phyloP scores from a whole-genome alignment of 2,329 filamentous ascomycete genomes.

The Lasiodiplodia sp. region DNA sequence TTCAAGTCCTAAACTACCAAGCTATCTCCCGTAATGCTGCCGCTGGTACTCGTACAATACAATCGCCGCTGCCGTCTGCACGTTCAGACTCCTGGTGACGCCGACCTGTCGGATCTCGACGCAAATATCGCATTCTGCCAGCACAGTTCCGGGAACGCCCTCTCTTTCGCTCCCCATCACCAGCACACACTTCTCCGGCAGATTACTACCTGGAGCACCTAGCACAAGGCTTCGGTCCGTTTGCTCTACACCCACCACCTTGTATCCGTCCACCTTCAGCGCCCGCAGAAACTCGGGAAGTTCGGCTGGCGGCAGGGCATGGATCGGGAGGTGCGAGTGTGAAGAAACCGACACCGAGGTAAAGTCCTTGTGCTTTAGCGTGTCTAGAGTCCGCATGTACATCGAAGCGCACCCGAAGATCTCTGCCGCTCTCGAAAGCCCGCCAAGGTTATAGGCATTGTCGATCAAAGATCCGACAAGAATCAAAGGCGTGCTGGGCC shows the following conservation, averaged over 20 bases:
- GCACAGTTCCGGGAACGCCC: slow-evolving; percentile 57
- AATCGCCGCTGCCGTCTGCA: slow-evolving; percentile 61
- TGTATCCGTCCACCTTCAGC: slow-evolving; percentile 56
- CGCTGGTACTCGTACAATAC: slow-evolving; percentile 61
- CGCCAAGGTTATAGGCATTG: slow-evolving; percentile 59
- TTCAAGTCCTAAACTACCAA: not conserved
- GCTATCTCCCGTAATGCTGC: slow-evolving; percentile 38
- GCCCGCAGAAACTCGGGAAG: slow-evolving; percentile 49
- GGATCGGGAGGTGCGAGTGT: slow-evolving; percentile 58
- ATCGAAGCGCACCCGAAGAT: slow-evolving; percentile 59
- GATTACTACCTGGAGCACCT: slow-evolving; percentile 41
- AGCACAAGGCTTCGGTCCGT: slow-evolving; percentile 58
- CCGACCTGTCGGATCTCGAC: slow-evolving; percentile 62
- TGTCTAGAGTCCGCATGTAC: slow-evolving; percentile 52
- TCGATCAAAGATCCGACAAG: slow-evolving; percentile 60
- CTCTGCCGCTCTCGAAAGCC: slow-evolving; percentile 59
- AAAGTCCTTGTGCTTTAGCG: slow-evolving; percentile 57
- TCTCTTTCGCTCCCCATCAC: slow-evolving; percentile 61
- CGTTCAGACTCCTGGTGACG: slow-evolving; percentile 62
- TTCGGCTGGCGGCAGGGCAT: slow-evolving; percentile 42
- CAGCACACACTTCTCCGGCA: slow-evolving; percentile 44
- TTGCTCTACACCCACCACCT: slow-evolving; percentile 63
- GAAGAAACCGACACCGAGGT: slow-evolving; percentile 57
- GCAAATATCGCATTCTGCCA: slow-evolving; percentile 58
- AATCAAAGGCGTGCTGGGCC: slow-evolving; percentile 48